Base-by-base conservation (phyloP, 2,329 filamentous ascomycete species). In the Coleophoma crateriformis region DNA sequence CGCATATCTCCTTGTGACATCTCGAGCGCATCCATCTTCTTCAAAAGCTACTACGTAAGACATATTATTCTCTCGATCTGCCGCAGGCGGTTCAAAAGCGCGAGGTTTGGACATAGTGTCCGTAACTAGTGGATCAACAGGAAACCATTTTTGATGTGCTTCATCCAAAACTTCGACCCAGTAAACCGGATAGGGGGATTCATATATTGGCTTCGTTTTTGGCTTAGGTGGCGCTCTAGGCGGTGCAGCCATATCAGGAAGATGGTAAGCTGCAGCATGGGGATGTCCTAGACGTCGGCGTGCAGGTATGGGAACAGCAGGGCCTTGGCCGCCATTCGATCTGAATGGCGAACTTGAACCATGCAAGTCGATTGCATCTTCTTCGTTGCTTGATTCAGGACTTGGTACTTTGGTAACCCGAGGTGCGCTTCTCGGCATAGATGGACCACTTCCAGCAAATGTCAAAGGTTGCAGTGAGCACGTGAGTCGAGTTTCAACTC, bases 101-200 rank as follows among this genome's bases (percentile, higher is more conserved):
- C 76, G 78, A 0, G 89, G 81, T 52, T 87, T 90, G 64, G 84
- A 88, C 48, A 95, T 82, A 56, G 84, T 87, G 49, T 81, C 77
- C 0, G 91, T 95, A 2, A 94, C 90, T 0, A 96, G 68, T 0
- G 91, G 83, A 64, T 99, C 94, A 35, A 94, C 81, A 0, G 90
- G 79, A 49, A 96, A 81, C 94, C 94, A 99, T 71, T 90, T 95
- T 64, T 96, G 88, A 55, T 90, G 82, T 0, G 87, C 87, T 47
- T 83, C 75, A 55, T 96, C 91, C 56, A 96, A 88, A 3, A 89
- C 85, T 69, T 99, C 94, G 1, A 96, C 85, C 94, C 94, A 99
- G 64, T 90, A 97, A 3, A 97, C 77, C 0, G 94, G 94, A 60
- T 85, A 88, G 0, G 80, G 68, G 0, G 90, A 91, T 61, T 92